phyloP scores from a whole-genome alignment of 2,329 filamentous ascomycete genomes.

The Amauroascus niger region DNA sequence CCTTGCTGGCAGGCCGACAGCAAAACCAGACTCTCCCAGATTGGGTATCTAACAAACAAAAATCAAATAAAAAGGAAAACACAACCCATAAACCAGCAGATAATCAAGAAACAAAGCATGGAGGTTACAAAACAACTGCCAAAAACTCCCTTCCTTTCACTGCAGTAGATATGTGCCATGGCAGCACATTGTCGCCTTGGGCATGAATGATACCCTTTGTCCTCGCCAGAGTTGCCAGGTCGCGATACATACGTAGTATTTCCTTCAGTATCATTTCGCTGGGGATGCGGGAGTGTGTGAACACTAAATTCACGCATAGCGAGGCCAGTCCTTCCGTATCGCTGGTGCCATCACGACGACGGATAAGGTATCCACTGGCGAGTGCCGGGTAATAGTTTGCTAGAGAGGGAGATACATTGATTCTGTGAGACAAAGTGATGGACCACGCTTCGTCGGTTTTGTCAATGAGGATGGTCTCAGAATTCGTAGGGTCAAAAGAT shows the following conservation, averaged over 20 bases:
- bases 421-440: conserved; percentile 44
- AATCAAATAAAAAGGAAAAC: not conserved
- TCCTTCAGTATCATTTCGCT: conserved; percentile 34
- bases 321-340: conserved; percentile 35
- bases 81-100: not conserved
- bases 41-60: not conserved
- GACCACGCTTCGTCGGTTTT: conserved; percentile 52
- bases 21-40: not conserved
- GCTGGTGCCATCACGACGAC: conserved; percentile 32
- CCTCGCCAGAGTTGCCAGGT: conserved; percentile 36
- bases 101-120: not conserved
- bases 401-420: conserved; percentile 34
- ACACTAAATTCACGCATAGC: conserved; percentile 37
- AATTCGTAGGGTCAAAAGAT: conserved; percentile 38
- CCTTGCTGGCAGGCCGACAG: not conserved
- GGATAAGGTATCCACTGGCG: conserved; percentile 40
- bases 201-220: conserved; percentile 35
- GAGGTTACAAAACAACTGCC: conserved; percentile 32
- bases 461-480: conserved; percentile 49
- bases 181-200: conserved; percentile 32
- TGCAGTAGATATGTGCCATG: conserved; percentile 42
- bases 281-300: conserved; percentile 23
- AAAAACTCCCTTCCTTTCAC: conserved; percentile 35
- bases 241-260: conserved; percentile 37
- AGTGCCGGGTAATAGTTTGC: conserved; percentile 34